These are phyloP conservation scores for Candida ulmi DNA, from an alignment of 805 yeast species.

Conservation along the genomic window DNA sequence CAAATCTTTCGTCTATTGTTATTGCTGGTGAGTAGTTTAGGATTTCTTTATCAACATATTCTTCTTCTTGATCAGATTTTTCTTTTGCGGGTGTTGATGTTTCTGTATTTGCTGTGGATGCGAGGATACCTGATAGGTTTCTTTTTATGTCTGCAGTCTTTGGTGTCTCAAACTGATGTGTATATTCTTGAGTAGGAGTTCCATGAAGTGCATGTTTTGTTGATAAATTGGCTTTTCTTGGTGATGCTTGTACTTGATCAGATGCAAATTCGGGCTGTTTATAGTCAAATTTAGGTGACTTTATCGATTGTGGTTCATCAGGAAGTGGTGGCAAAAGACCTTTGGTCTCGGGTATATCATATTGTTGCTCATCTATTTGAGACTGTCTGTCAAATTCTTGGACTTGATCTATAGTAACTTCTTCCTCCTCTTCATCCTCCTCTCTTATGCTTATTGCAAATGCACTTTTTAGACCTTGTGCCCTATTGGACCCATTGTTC, in stretches of 20 bases:
- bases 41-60: background rate
- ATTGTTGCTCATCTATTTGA: background rate
- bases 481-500: background rate
- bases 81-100: background rate
- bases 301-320: background rate
- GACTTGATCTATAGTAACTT: background rate
- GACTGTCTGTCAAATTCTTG: background rate
- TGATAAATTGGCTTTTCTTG: background rate
- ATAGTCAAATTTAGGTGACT: background rate
- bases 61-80: background rate
- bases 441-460: background rate
- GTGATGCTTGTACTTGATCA: background rate
- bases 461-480: background rate
- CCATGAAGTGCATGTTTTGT: background rate
- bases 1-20: slow-evolving; percentile 19
- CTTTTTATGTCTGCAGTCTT: background rate
- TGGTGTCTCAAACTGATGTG: slow-evolving; percentile 1
- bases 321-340: slow-evolving; percentile 7
- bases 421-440: background rate
- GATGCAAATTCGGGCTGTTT: background rate
- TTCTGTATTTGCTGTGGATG: background rate
- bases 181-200: slow-evolving; percentile 1
- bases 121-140: background rate
- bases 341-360: slow-evolving; percentile 5
- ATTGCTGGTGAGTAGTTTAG: slow-evolving; percentile 19